phyloP scores from a whole-genome alignment of 257 asterid genomes.

The Lantana camara region DNA sequence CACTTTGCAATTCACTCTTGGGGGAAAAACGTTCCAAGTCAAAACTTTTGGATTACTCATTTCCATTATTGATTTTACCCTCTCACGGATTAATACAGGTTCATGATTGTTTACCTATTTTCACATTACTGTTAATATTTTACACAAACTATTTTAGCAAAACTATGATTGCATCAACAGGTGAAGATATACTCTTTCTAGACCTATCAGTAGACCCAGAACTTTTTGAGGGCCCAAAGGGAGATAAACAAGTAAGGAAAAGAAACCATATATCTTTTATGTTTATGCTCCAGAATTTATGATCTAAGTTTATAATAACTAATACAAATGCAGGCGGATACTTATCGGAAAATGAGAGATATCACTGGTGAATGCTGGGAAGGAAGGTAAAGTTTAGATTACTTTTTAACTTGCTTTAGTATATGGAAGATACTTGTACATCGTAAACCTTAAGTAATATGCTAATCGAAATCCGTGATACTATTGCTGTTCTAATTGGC shows the following conservation, averaged over 20 bases:
- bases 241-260: constrained; percentile 74
- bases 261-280: constrained; percentile 10
- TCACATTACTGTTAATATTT: constrained; percentile 8
- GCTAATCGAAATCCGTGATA: not conserved
- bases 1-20: constrained; percentile 67
- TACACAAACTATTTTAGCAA: constrained; percentile 15
- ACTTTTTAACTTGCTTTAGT: constrained; percentile 12
- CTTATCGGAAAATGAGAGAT: constrained; percentile 90
- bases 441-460: not conserved
- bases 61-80: constrained; percentile 92
- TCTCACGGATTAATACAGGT: constrained; percentile 96
- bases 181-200: constrained; percentile 88
- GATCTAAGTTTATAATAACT: too few relatives aligned
- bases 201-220: constrained; percentile 91
- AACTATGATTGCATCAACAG: constrained; percentile 42
- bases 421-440: not conserved
- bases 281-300: constrained; percentile 25
- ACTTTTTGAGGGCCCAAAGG: constrained; percentile 85
- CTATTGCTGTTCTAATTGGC: not conserved
- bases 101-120: constrained; percentile 20
- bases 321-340: constrained; percentile 66
- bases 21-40: constrained; percentile 59
- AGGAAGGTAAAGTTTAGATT: constrained; percentile 65
- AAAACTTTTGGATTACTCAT: constrained; percentile 71
- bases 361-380: constrained; percentile 92